A percentile compares a stretch with the other conserved stretches of the same genome.
phyloP scores from a whole-genome alignment of 768 basidiomycete species.

The Podaxis sp. region DNA sequence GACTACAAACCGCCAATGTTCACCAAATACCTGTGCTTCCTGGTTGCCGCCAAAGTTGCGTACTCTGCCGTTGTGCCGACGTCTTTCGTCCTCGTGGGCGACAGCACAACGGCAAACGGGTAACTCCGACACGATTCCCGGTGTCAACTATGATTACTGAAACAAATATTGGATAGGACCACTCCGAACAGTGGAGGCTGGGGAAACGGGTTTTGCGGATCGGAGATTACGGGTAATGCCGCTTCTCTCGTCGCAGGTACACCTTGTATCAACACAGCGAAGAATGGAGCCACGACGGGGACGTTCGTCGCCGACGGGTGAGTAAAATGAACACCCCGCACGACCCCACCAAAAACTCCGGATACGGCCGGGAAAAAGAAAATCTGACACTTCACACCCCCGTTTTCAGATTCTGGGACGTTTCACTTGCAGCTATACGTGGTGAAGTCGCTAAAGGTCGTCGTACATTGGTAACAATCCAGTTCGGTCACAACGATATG shows the following conservation, averaged over 20 bases:
- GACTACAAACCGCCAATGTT: background rate
- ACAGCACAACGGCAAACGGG: slow-evolving; percentile 42
- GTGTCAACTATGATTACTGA: background rate
- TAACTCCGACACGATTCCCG: slow-evolving; percentile 8
- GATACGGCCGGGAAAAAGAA: background rate
- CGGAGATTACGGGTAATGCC: slow-evolving; percentile 28
- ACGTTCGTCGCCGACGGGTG: slow-evolving; percentile 37
- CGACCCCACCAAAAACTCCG: background rate
- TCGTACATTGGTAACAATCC: slow-evolving; percentile 38
- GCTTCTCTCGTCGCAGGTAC: slow-evolving; percentile 32
- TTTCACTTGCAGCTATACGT: slow-evolving; percentile 33
- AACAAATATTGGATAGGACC: slow-evolving; percentile 22
- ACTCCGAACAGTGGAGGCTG: slow-evolving; percentile 38
- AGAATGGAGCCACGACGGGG: slow-evolving; percentile 42
- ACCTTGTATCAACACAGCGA: slow-evolving; percentile 40
- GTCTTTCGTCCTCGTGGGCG: slow-evolving; percentile 40
- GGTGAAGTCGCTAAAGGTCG: slow-evolving; percentile 35
- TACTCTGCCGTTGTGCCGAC: slow-evolving; percentile 20
- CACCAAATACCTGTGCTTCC: background rate
- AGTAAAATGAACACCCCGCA: background rate
- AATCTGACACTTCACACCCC: background rate
- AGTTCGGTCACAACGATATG: slow-evolving; percentile 44
- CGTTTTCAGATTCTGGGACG: slow-evolving; percentile 28
- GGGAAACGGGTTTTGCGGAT: slow-evolving; percentile 43
- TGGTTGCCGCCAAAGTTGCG: slow-evolving; percentile 1